Conservation (phyloP, 1,139 yeast species). For the Magnusiomyces sp. region DNA sequence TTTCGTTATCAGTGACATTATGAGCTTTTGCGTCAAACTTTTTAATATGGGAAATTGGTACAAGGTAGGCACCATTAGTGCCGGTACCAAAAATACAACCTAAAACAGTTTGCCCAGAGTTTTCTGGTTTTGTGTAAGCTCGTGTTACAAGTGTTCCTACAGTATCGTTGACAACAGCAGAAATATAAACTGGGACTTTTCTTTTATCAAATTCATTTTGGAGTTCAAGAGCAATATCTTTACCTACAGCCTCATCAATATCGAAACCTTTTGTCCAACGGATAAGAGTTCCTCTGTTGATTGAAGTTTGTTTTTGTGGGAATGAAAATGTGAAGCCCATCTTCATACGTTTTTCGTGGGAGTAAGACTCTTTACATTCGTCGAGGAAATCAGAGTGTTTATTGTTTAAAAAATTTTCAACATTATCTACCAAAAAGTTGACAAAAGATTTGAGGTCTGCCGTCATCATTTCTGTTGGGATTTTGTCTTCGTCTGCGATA, state of each 20-base stretch:
- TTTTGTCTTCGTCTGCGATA: slow-evolving; percentile 62
- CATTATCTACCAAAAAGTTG: slow-evolving; percentile 50
- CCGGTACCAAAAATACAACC: slow-evolving; percentile 96
- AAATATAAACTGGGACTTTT: slow-evolving; percentile 59
- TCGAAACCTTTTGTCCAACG: slow-evolving; percentile 96
- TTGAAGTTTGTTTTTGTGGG: slow-evolving; percentile 79
- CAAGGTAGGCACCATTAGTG: slow-evolving; percentile 90
- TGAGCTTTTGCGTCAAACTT: slow-evolving; percentile 49
- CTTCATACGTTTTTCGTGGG: slow-evolving; percentile 40
- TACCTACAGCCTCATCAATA: slow-evolving; percentile 72
- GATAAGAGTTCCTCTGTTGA: slow-evolving; percentile 66
- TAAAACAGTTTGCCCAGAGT: slow-evolving; percentile 62
- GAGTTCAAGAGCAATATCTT: slow-evolving; percentile 66
- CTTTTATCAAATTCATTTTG: slow-evolving; percentile 58
- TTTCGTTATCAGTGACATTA: slow-evolving; percentile 37
- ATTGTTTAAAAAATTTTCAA: slow-evolving; percentile 33
- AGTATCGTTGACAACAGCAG: slow-evolving; percentile 89
- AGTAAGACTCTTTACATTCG: slow-evolving; percentile 7
- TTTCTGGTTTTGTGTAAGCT: slow-evolving; percentile 56
- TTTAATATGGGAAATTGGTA: slow-evolving; percentile 57
- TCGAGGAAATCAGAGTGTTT: slow-evolving; percentile 11
- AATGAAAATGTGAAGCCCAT: slow-evolving; percentile 89
- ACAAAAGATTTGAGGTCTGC: slow-evolving; percentile 46
- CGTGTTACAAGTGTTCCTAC: slow-evolving; percentile 87
- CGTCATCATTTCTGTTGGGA: slow-evolving; percentile 68